A percentile compares a stretch with the other conserved stretches of the same genome.
Conservation (phyloP, 2,329 filamentous ascomycete species). For the Phyllosticta capitalensis region DNA sequence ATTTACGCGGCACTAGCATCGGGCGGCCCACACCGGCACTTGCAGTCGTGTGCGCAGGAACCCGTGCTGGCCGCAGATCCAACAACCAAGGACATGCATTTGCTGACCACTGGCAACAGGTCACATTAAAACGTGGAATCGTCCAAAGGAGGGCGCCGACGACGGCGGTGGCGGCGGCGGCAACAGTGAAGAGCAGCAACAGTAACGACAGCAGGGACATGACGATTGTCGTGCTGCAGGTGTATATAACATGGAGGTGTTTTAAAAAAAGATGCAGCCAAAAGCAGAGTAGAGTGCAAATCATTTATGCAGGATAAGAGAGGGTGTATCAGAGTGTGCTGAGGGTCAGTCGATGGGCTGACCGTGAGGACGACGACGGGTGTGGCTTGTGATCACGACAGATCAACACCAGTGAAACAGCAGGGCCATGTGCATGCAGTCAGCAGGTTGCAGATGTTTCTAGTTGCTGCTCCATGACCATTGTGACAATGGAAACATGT, state of each 20-base stretch:
- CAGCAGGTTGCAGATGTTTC: background rate
- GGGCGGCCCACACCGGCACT: conserved; percentile 8
- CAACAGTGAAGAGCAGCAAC: conserved; percentile 20
- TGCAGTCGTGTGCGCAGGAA: conserved; percentile 11
- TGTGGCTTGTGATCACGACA: background rate
- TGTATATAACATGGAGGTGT: background rate
- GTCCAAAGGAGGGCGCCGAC: conserved; percentile 44
- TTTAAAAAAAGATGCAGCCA: background rate
- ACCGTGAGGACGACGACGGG: background rate
- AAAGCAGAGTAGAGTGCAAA: background rate
- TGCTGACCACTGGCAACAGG: conserved; percentile 37
- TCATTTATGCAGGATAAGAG: background rate
- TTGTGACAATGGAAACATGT: too few relatives aligned
- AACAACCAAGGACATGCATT: too few relatives aligned
- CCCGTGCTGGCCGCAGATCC: conserved; percentile 1
- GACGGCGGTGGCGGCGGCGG: conserved; percentile 22
- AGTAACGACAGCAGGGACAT: background rate
- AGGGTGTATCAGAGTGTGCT: background rate
- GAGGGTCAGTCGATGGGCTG: background rate
- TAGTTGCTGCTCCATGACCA: too few relatives aligned
- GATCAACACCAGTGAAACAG: background rate
- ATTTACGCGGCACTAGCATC: conserved; percentile 6
- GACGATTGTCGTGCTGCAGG: background rate
- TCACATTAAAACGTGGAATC: conserved; percentile 65
- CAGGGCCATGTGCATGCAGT: background rate